phyloP scores from a whole-genome alignment of 73 alveolate species.

The Tetrahymena borealis region DNA sequence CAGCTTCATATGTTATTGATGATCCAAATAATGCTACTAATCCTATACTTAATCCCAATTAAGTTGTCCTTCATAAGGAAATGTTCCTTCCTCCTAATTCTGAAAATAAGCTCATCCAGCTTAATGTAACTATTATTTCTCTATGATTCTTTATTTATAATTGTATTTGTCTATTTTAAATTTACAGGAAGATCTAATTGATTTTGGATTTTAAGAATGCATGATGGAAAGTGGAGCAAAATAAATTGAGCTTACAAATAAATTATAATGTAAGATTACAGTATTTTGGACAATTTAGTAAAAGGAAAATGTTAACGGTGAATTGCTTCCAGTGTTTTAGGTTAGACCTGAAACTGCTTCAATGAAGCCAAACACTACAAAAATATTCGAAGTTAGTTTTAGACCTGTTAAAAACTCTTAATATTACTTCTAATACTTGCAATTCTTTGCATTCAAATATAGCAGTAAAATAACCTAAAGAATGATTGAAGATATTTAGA shows the following conservation, averaged over 20 bases:
- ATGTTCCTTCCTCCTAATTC: conserved; percentile 58
- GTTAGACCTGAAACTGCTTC: conserved; percentile 38
- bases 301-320: conserved; percentile 17
- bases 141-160: too few relatives aligned
- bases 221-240: conserved; percentile 63
- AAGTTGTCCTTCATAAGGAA: conserved; percentile 80
- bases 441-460: conserved; percentile 35
- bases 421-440: conserved; percentile 12
- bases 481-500: conserved; percentile 20
- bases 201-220: conserved; percentile 61
- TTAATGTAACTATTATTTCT: neutral
- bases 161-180: too few relatives aligned
- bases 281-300: conserved; percentile 36
- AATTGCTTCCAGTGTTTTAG: conserved; percentile 20
- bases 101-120: conserved; percentile 42
- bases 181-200: conserved; percentile 66
- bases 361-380: conserved; percentile 11
- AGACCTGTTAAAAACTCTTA: conserved; percentile 40
- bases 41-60: conserved; percentile 78
- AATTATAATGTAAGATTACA: conserved; percentile 39
- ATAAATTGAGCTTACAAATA: conserved; percentile 46
- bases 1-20: conserved; percentile 3
- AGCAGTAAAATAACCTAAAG: conserved; percentile 16
- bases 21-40: conserved; percentile 14
- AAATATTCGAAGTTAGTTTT: conserved; percentile 24